A percentile compares a stretch with the other conserved stretches of the same genome.
phyloP scores from a whole-genome alignment of 306 rosid species.

The Medicago truncatula region DNA sequence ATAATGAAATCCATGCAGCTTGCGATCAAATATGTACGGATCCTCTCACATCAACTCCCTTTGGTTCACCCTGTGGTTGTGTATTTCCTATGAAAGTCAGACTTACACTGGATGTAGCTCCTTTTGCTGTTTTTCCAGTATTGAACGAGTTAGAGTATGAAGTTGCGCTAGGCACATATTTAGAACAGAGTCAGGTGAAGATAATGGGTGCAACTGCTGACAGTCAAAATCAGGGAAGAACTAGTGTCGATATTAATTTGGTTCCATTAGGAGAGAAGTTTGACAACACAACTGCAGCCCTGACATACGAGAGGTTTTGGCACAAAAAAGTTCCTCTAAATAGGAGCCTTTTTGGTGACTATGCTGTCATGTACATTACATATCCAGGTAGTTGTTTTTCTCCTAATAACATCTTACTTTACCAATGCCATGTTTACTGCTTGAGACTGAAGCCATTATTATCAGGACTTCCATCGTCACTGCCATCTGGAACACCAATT shows the following conservation, averaged over 20 bases:
- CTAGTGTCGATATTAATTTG: constrained; percentile 85
- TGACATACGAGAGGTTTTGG: constrained; percentile 86
- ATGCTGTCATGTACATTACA: constrained; percentile 69
- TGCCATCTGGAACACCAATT: constrained; percentile 54
- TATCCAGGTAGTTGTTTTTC: constrained; percentile 79
- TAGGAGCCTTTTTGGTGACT: constrained; percentile 76
- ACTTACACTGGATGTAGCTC: constrained; percentile 87
- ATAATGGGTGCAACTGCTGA: constrained; percentile 99
- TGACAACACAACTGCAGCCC: constrained; percentile 91
- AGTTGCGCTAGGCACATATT: constrained; percentile 88
- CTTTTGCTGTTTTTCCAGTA: constrained; percentile 88
- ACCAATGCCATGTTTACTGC: constrained; percentile 33
- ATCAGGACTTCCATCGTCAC: constrained; percentile 90
- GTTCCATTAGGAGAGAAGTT: constrained; percentile 97
- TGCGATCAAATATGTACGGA: constrained; percentile 90
- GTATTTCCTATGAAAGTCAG: constrained; percentile 97
- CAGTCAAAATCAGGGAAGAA: constrained; percentile 82
- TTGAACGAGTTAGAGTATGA: constrained; percentile 92
- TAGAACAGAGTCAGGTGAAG: constrained; percentile 94
- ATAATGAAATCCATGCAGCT: constrained; percentile 59
- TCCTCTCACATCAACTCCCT: constrained; percentile 88
- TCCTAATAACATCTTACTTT: constrained; percentile 37
- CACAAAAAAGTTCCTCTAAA: constrained; percentile 92
- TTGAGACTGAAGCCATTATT: constrained; percentile 52
- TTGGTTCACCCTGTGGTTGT: constrained; percentile 99